phyloP scores from a whole-genome alignment of 2,329 filamentous ascomycete species.

The Colletotrichum godetiae region DNA sequence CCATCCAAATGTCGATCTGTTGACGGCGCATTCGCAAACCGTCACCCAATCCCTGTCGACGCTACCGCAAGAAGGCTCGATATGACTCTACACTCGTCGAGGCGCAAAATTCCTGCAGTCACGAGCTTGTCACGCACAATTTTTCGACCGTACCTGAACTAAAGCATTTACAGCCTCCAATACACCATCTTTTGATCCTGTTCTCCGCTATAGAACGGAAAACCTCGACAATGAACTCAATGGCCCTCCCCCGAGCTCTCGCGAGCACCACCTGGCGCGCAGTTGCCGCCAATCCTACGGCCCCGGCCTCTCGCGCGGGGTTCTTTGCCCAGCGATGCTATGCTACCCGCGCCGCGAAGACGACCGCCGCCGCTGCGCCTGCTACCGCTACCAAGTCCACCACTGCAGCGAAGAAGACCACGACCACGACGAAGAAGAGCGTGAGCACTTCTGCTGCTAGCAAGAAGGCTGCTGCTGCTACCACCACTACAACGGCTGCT shows the following conservation, averaged over 20 bases:
- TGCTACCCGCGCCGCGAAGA: conserved; percentile 22
- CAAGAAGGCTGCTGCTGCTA: conserved; percentile 11
- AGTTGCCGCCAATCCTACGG: not conserved
- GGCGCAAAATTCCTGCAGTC: not conserved
- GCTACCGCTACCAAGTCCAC: conserved; percentile 2
- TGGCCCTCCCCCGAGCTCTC: conserved; percentile 17
- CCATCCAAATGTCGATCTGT: conserved; percentile 10
- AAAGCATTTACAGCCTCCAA: not conserved
- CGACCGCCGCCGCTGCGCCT: conserved; percentile 6
- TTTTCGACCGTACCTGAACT: not conserved
- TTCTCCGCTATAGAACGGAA: not conserved
- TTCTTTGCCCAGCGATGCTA: conserved; percentile 28
- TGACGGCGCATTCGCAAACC: conserved; percentile 8
- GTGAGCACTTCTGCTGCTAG: conserved; percentile 21
- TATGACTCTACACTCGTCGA: conserved; percentile 6
- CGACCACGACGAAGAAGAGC: conserved; percentile 29
- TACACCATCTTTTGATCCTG: not conserved
- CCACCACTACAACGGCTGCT: not conserved
- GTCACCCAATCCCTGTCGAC: conserved; percentile 15
- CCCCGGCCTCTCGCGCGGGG: not conserved
- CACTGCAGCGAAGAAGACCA: conserved; percentile 3
- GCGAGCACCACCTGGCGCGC: conserved; percentile 15
- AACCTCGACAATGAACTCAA: conserved; percentile 13
- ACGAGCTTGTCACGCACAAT: not conserved
- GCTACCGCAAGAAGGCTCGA: not conserved